Evolutionary conservation across 2,329 filamentous ascomycete species (phyloP).

Genomic region (Aotearoamyces nothofagi): DNA sequence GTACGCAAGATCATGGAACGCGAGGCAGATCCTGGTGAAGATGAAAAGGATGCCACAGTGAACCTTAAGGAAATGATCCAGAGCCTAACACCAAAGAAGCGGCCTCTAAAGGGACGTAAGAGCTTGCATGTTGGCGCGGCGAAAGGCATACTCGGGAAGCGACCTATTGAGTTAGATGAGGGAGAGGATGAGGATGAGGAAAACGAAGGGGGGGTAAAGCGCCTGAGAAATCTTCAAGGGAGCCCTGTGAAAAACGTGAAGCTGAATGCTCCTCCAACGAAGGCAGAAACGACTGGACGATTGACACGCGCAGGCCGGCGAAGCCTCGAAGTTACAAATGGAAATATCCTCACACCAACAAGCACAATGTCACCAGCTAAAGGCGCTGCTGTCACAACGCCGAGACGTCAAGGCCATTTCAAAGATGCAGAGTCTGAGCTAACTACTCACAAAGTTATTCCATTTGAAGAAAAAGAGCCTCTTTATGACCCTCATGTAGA

Average conservation of each 20-base stretch:
- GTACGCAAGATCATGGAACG: slow-evolving; percentile 38
- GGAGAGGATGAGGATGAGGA: slow-evolving; percentile 43
- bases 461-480: slow-evolving; percentile 25
- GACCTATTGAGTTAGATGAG: slow-evolving; percentile 55
- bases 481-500: slow-evolving; percentile 30
- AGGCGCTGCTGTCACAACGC: slow-evolving; percentile 31
- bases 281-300: slow-evolving; percentile 49
- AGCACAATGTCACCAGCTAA: slow-evolving; percentile 32
- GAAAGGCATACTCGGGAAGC: slow-evolving; percentile 57
- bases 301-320: slow-evolving; percentile 32
- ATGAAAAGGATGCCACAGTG: slow-evolving; percentile 45
- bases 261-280: slow-evolving; percentile 53
- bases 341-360: slow-evolving; percentile 24
- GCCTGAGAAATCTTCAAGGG: slow-evolving; percentile 54
- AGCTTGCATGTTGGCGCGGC: slow-evolving; percentile 65
- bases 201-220: slow-evolving; percentile 46
- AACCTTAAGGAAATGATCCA: slow-evolving; percentile 66
- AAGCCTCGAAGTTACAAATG: slow-evolving; percentile 26
- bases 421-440: slow-evolving; percentile 29
- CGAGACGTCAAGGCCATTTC: slow-evolving; percentile 38
- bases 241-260: slow-evolving; percentile 66
- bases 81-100: slow-evolving; percentile 63
- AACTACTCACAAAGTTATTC: slow-evolving; percentile 24
- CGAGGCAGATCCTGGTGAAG: slow-evolving; percentile 30
- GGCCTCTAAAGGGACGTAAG: slow-evolving; percentile 49